Conservation (phyloP, 805 yeast genomes). For the Candida coleopterorum region DNA sequence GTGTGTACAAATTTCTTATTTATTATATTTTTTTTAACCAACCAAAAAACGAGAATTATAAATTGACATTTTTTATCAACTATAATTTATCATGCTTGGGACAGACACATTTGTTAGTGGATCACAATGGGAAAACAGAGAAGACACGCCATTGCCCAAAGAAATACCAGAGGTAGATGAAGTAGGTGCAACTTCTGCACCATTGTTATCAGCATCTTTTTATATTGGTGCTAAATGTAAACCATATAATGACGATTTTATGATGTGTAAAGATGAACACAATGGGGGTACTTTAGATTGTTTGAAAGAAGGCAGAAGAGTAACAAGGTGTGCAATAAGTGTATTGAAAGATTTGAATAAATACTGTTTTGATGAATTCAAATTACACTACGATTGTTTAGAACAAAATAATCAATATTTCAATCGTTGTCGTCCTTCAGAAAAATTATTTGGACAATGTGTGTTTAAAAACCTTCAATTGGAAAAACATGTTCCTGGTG, state of each 20-base stretch:
- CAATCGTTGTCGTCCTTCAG: slow-evolving; percentile 76
- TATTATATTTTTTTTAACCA: slow-evolving; percentile 21
- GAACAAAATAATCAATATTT: slow-evolving; percentile 75
- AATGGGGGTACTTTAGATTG: slow-evolving; percentile 74
- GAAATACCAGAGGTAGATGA: slow-evolving; percentile 77
- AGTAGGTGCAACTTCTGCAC: slow-evolving; percentile 85
- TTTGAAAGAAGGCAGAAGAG: slow-evolving; percentile 81
- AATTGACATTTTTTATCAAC: too few species aligned
- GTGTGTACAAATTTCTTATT: background rate
- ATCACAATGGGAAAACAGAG: slow-evolving; percentile 41
- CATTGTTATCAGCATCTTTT: slow-evolving; percentile 71
- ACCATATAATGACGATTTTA: slow-evolving; percentile 80
- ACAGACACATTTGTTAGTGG: slow-evolving; percentile 16
- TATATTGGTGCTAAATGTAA: slow-evolving; percentile 77
- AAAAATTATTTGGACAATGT: slow-evolving; percentile 66
- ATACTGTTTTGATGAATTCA: slow-evolving; percentile 72
- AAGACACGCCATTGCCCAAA: slow-evolving; percentile 53
- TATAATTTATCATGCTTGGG: slow-evolving; percentile 3
- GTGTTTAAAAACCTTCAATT: slow-evolving; percentile 66
- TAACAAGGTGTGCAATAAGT: slow-evolving; percentile 81
- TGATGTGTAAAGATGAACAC: slow-evolving; percentile 71
- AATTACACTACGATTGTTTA: slow-evolving; percentile 76
- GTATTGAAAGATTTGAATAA: slow-evolving; percentile 73
- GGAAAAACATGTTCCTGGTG: slow-evolving; percentile 67
- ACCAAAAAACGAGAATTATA: slow-evolving; percentile 35